A percentile compares a stretch with the other conserved stretches of the same genome.
Evolutionary conservation across 805 yeast species (phyloP).

Genomic region (Zygosaccharomyces kombuchaensis): DNA sequence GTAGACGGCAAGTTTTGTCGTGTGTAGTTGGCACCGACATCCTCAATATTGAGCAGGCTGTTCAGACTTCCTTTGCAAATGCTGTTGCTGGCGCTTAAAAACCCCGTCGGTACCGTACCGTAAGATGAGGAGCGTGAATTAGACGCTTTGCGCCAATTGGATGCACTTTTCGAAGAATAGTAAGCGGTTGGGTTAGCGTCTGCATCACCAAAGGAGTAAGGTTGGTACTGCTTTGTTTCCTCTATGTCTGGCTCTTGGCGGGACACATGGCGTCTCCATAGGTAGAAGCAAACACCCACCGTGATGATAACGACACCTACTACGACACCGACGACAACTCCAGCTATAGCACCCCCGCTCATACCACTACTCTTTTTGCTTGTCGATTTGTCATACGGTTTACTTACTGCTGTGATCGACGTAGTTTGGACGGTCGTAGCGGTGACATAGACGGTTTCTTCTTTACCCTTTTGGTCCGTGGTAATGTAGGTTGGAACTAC

Average conservation of each 20-base stretch:
- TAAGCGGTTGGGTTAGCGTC: constrained; percentile 27
- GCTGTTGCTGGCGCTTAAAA: constrained; percentile 13
- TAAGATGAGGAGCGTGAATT: constrained; percentile 11
- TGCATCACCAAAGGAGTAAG: constrained; percentile 34
- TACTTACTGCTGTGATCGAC: background rate
- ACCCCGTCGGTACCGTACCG: constrained; percentile 15
- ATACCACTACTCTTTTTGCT: constrained; percentile 10
- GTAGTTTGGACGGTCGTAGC: constrained; percentile 21
- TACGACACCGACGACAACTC: constrained; percentile 53
- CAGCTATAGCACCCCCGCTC: constrained; percentile 53
- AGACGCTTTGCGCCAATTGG: constrained; percentile 16
- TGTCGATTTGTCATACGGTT: constrained; percentile 6
- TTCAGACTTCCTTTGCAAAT: constrained; percentile 8
- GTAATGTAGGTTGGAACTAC: constrained; percentile 25
- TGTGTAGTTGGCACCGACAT: constrained; percentile 1
- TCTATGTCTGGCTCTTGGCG: constrained; percentile 41
- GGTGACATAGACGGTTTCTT: constrained; percentile 26
- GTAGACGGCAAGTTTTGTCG: constrained; percentile 16
- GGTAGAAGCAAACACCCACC: constrained; percentile 39
- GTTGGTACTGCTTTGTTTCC: constrained; percentile 36
- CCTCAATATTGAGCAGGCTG: constrained; percentile 3
- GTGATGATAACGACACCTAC: constrained; percentile 40
- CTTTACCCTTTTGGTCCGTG: constrained; percentile 18
- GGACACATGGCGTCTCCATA: constrained; percentile 39
- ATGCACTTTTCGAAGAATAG: constrained; percentile 17